These are phyloP conservation scores for Auricularia auricula-judae DNA, from an alignment of 768 basidiomycete genomes.

Conservation along the genomic window DNA sequence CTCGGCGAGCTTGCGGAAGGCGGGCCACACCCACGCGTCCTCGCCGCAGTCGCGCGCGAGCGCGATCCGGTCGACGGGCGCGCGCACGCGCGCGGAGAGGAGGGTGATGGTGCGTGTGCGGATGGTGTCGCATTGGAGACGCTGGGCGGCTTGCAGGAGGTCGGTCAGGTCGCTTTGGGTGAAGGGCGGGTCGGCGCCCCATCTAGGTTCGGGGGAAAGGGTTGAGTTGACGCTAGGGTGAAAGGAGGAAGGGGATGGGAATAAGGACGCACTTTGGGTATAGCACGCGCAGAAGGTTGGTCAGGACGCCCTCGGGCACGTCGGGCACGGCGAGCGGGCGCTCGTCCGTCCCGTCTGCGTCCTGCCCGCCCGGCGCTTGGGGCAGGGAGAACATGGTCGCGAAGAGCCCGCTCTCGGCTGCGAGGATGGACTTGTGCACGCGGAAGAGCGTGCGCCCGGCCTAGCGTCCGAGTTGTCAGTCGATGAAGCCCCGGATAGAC, in stretches of 20 bases:
- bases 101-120: not conserved
- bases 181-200: not conserved
- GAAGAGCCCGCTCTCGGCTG: not conserved
- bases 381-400: conserved; percentile 2
- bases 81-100: not conserved
- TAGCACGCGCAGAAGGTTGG: not conserved
- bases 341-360: not conserved
- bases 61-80: not conserved
- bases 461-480: not conserved
- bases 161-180: not conserved
- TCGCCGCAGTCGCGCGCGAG: conserved; percentile 2
- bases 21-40: not conserved
- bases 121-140: conserved; percentile 1
- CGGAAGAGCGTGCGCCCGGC: conserved; percentile 1
- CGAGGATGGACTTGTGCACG: conserved; percentile 3
- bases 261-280: not conserved
- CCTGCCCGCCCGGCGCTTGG: not conserved
- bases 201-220: no score
- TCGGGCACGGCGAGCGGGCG: not conserved
- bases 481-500: no score
- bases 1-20: conserved; percentile 2
- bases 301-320: not conserved
- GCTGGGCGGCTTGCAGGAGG: not conserved
- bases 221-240: no score
- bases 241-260: no score